Evolutionary conservation across 495 filamentous ascomycete species (phyloP), one percentile per base, ranked within the genome.

Genomic region (Cercophora samala): DNA sequence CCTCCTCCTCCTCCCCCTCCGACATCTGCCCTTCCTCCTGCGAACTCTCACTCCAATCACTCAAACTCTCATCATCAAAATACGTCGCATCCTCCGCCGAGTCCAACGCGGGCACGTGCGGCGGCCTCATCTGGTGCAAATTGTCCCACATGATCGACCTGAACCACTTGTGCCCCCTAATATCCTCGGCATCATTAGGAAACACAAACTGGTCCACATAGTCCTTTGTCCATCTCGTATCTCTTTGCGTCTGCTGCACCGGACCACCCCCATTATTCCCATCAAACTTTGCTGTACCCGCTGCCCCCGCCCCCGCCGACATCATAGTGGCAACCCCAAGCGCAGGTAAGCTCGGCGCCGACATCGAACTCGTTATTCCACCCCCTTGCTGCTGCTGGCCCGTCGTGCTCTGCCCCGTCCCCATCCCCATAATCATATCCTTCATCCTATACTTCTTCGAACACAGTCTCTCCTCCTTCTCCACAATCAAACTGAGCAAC

Each of bases 61-160:
- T 87, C 64, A 90, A 84, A n/a, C 86, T 79, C 68, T 89, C 89
- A 62, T 94, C 90, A 62, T 96, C 90, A 68, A 97, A 97, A 74
- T 96, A 97, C 65, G 90, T 89, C 15, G 93, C 97, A 69, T 97
- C 92, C 66, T 94, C 92, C 71, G 84, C 82, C 24, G 82, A 79
- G 37, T 80, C 83, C 32, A 96, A 87, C 23, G 75, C 75, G 52
- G 94, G 94, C 5, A 96, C 81, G 68, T 91, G 90, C 4, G 93
- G 94, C 13, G 94, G 92, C 42, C 80, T 76, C 61, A 84, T 81
- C 18, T 85, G 72, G 71, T 93, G 91, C 26, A 92, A 77, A 0
- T 82, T 79, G 24, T 88, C 86, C 91, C 91, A 93, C 18, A 81
- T 81, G 25, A 90, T 85, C 15, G 83, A 83, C 65, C 80, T 79